A percentile compares a stretch with the other conserved stretches of the same genome.
phyloP scores from a whole-genome alignment of 1,284 basidiomycete species.

The Mycena sp. region DNA sequence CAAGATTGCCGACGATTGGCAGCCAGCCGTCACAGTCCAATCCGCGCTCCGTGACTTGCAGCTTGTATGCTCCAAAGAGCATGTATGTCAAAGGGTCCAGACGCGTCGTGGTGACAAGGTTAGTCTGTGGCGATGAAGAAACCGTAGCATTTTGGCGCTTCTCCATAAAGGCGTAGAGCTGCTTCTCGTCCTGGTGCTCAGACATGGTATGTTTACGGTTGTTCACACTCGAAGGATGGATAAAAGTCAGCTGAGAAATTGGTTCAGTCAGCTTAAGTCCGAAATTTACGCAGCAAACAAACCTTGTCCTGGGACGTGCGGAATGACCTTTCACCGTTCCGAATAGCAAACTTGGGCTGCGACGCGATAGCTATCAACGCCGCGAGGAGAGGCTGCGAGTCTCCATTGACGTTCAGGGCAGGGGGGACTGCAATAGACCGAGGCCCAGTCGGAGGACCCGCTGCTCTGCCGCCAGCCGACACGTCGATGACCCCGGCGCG shows the following conservation, averaged over 20 bases:
- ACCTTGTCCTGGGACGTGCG: conserved; percentile 92
- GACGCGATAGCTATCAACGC: conserved; percentile 89
- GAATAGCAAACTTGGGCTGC: conserved; percentile 94
- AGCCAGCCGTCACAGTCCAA: conserved; percentile 94
- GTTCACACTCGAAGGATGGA: conserved; percentile 92
- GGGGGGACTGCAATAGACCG: conserved; percentile 64
- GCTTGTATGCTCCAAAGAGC: conserved; percentile 90
- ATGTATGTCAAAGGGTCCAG: conserved; percentile 93
- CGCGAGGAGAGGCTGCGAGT: conserved; percentile 85
- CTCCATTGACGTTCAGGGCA: conserved; percentile 80
- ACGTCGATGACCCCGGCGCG: conserved; percentile 86
- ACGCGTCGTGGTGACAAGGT: conserved; percentile 85
- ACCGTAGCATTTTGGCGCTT: conserved; percentile 83
- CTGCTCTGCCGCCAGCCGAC: conserved; percentile 68
- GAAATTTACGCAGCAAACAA: conserved; percentile 37
- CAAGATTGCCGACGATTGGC: conserved; percentile 83
- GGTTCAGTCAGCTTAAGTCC: conserved; percentile 28
- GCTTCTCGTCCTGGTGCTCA: conserved; percentile 69
- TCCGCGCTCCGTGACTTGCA: conserved; percentile 75
- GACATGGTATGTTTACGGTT: conserved; percentile 72
- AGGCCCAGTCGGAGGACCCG: conserved; percentile 18
- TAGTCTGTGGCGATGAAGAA: conserved; percentile 69
- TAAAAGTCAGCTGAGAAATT: conserved; percentile 67
- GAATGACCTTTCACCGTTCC: conserved; percentile 78
- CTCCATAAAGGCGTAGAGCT: conserved; percentile 88